A percentile compares a stretch with the other conserved stretches of the same genome.
phyloP scores from a whole-genome alignment of 305 asterid genomes.

The Ilex paraguariensis region DNA sequence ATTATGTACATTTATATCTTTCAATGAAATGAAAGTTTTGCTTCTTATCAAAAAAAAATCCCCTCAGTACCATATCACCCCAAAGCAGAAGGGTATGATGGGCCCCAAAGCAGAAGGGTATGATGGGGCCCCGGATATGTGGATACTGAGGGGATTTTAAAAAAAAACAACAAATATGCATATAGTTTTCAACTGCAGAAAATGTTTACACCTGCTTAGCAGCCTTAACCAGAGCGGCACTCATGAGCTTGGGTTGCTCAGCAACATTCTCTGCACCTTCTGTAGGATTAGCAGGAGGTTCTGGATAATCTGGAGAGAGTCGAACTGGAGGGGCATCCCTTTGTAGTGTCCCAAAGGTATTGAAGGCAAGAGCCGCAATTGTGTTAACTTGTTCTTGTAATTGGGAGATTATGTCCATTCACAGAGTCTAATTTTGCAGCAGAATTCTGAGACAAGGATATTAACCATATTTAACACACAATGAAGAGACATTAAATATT shows the following conservation, averaged over 20 bases:
- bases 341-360: constrained; percentile 76
- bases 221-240: constrained; percentile 72
- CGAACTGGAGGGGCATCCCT: constrained; percentile 87
- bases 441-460: no score
- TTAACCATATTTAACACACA: no score
- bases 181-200: not conserved
- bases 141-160: no score
- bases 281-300: constrained; percentile 52
- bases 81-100: no score
- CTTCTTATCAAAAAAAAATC: no score
- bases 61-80: no score
- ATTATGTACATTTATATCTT: not conserved
- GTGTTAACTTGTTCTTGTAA: constrained; percentile 76
- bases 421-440: not conserved
- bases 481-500: no score
- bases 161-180: not conserved
- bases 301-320: constrained; percentile 77
- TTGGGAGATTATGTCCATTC: constrained; percentile 80
- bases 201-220: constrained; percentile 69
- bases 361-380: constrained; percentile 66
- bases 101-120: no score
- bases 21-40: no score
- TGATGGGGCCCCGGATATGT: no score
- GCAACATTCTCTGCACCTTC: constrained; percentile 52
- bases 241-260: constrained; percentile 70